Evolutionary conservation across 495 filamentous ascomycete genomes (phyloP).

Genomic region (Astrothelium subdiscretum): DNA sequence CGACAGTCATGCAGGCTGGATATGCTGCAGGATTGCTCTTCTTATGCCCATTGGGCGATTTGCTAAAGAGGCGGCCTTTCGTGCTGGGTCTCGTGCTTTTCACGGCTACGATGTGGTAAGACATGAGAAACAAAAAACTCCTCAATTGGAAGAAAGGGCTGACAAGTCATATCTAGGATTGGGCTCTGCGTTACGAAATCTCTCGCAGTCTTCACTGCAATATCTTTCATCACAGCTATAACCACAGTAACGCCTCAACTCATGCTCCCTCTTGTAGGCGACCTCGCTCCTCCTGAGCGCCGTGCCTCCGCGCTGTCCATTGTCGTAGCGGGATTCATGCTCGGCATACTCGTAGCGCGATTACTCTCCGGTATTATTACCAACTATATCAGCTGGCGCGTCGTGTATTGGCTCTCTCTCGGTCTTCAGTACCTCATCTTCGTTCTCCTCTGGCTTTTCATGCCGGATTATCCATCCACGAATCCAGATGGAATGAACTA

Average conservation of each 20-base stretch:
- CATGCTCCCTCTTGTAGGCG: slow-evolving; percentile 74
- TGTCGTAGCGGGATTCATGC: slow-evolving; percentile 64
- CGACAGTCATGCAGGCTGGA: slow-evolving; percentile 70
- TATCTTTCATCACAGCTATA: slow-evolving; percentile 60
- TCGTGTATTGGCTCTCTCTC: slow-evolving; percentile 70
- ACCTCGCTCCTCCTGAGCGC: slow-evolving; percentile 59
- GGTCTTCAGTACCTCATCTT: slow-evolving; percentile 63
- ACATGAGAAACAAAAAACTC: not conserved
- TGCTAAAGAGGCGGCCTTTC: slow-evolving; percentile 58
- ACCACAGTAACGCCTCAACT: slow-evolving; percentile 78
- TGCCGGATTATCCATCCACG: slow-evolving; percentile 71
- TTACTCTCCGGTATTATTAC: slow-evolving; percentile 66
- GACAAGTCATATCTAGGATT: slow-evolving; percentile 33
- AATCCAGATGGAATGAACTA: slow-evolving; percentile 57
- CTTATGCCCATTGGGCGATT: slow-evolving; percentile 67
- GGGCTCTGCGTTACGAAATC: slow-evolving; percentile 57
- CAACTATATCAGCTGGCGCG: slow-evolving; percentile 58
- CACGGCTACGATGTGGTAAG: slow-evolving; percentile 52
- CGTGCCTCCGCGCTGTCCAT: slow-evolving; percentile 58
- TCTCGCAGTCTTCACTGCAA: slow-evolving; percentile 50
- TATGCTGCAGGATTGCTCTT: slow-evolving; percentile 67
- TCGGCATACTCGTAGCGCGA: slow-evolving; percentile 67
- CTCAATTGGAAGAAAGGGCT: too few species aligned
- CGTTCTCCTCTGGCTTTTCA: slow-evolving; percentile 52
- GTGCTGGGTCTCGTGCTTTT: slow-evolving; percentile 53